A percentile compares a stretch with the other conserved stretches of the same genome.
Evolutionary conservation across 1,139 yeast genomes (phyloP).

Genomic region (Geotrichum phurueaensis): DNA sequence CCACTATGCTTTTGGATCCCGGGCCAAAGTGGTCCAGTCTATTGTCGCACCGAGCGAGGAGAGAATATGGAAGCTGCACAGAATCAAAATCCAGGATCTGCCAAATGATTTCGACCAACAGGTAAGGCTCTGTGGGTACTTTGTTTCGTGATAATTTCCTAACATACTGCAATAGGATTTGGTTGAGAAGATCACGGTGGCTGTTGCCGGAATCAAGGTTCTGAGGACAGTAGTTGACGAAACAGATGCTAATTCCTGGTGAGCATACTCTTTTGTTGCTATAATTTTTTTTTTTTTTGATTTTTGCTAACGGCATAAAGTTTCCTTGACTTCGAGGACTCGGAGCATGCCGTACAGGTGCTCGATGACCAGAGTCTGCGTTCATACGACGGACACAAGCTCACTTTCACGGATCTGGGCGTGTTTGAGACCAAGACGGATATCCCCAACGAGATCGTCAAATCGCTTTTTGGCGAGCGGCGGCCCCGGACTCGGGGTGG

Average conservation of each 20-base stretch:
- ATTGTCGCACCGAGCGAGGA: background rate
- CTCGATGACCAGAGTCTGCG: background rate
- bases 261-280: background rate
- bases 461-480: background rate
- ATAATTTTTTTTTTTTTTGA: background rate
- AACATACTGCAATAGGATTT: background rate
- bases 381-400: background rate
- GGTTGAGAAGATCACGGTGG: background rate
- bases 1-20: background rate
- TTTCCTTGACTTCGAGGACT: conserved; percentile 56
- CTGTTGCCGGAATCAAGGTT: background rate
- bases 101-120: background rate
- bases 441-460: background rate
- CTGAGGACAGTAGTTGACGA: background rate
- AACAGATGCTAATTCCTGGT: background rate
- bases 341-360: conserved; percentile 15
- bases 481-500: background rate
- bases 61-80: background rate
- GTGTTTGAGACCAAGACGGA: background rate
- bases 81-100: background rate
- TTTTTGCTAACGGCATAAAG: conserved; percentile 44
- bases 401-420: background rate
- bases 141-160: background rate
- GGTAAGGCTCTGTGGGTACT: background rate
- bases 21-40: background rate